Conservation (phyloP, 306 rosid genomes). For the Sindora glabra region DNA sequence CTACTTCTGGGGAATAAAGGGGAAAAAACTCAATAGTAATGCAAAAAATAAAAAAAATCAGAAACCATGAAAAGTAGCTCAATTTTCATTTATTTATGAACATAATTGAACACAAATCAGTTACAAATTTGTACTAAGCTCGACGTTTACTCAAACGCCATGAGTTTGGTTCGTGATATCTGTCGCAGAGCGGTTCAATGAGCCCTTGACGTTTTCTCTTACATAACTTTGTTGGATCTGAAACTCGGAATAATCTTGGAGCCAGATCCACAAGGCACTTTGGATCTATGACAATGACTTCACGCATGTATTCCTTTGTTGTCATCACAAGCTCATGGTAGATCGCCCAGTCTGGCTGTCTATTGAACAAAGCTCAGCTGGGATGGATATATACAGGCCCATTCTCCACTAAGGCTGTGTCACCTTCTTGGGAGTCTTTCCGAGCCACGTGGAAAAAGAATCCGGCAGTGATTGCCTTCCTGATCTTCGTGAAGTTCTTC, state of each 20-base stretch:
- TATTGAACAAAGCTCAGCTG: constrained; percentile 68
- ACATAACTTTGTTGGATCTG: constrained; percentile 76
- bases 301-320: constrained; percentile 81
- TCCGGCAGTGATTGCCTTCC: constrained; percentile 86
- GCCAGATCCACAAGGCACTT: constrained; percentile 91
- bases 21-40: no score
- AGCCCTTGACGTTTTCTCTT: constrained; percentile 82
- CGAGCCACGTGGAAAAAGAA: constrained; percentile 75
- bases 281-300: constrained; percentile 70
- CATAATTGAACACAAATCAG: no score
- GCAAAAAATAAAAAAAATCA: no score
- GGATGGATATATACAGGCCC: constrained; percentile 83
- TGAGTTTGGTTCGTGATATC: constrained; percentile 90
- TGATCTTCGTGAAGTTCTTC: constrained; percentile 60
- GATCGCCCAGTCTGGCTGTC: constrained; percentile 91
- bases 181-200: constrained; percentile 66
- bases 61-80: no score
- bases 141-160: constrained; percentile 87
- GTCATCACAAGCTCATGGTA: constrained; percentile 95
- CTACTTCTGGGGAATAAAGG: no score
- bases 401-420: constrained; percentile 77
- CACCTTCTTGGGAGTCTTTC: constrained; percentile 87
- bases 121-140: constrained; percentile 53
- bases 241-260: constrained; percentile 71
- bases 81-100: no score